Evolutionary conservation across 495 filamentous ascomycete species (phyloP).

Genomic region (Haplographium delicatum): DNA sequence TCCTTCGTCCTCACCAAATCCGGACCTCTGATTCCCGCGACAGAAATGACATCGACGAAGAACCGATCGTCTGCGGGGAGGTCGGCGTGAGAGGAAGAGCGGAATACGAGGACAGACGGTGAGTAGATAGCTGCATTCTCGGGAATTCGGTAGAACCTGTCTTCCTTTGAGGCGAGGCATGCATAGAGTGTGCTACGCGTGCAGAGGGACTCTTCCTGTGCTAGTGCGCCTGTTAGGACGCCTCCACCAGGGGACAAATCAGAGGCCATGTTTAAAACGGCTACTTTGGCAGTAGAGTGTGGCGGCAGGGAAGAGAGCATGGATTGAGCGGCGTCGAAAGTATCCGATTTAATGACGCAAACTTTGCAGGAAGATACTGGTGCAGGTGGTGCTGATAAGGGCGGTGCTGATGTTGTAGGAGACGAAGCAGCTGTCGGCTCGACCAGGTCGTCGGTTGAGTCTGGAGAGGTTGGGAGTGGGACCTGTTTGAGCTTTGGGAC

Average conservation of each 20-base stretch:
- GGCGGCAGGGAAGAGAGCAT: slow-evolving; percentile 31
- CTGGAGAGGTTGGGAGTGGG: not conserved
- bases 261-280: slow-evolving; percentile 62
- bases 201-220: slow-evolving; percentile 65
- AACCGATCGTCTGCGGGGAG: slow-evolving; percentile 21
- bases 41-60: slow-evolving; percentile 54
- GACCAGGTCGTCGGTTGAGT: not conserved
- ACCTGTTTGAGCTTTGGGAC: no score
- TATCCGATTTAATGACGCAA: slow-evolving; percentile 30
- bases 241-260: slow-evolving; percentile 50
- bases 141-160: slow-evolving; percentile 57
- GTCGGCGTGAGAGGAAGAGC: not conserved
- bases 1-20: slow-evolving; percentile 27
- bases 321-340: slow-evolving; percentile 38
- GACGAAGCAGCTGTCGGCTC: not conserved
- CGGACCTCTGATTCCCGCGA: slow-evolving; percentile 49
- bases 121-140: slow-evolving; percentile 52
- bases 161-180: slow-evolving; percentile 42
- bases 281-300: slow-evolving; percentile 30
- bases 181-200: slow-evolving; percentile 56
- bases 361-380: slow-evolving; percentile 16
- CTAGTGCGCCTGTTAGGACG: slow-evolving; percentile 48
- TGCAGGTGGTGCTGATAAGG: slow-evolving; percentile 9
- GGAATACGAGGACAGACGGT: slow-evolving; percentile 41
- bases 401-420: not conserved